A percentile compares a stretch with the other conserved stretches of the same genome.
Conservation (phyloP, 805 yeast species). For the Millerozyma miso region DNA sequence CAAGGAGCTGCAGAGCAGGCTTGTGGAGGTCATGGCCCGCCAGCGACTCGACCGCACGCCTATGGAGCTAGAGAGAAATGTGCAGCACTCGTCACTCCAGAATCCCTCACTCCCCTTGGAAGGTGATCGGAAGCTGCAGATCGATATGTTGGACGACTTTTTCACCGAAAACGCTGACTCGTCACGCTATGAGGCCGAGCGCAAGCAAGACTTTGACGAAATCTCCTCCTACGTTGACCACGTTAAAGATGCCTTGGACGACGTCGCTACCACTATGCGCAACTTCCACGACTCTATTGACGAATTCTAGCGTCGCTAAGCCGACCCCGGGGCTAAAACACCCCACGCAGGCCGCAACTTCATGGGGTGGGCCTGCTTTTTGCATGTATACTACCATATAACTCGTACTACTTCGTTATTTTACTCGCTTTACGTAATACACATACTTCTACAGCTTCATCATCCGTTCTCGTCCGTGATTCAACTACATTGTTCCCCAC, state of each 20-base stretch:
- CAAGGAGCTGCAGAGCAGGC: slow-evolving; percentile 49
- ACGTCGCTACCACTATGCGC: slow-evolving; percentile 49
- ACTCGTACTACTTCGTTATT: not conserved
- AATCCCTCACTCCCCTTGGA: slow-evolving; percentile 13
- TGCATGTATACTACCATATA: not conserved
- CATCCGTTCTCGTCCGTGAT: not conserved
- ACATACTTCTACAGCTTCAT: not conserved
- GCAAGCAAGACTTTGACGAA: slow-evolving; percentile 49
- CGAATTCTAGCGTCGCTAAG: slow-evolving; percentile 44
- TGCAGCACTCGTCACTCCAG: slow-evolving; percentile 8
- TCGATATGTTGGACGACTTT: slow-evolving; percentile 20
- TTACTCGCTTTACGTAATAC: too few species aligned
- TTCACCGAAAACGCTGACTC: slow-evolving; percentile 17
- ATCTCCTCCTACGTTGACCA: slow-evolving; percentile 47
- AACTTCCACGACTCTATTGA: slow-evolving; percentile 42
- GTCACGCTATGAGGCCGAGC: slow-evolving; percentile 22
- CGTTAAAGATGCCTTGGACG: slow-evolving; percentile 45
- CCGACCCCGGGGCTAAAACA: too few species aligned
- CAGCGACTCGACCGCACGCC: slow-evolving; percentile 14
- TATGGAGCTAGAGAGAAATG: not conserved
- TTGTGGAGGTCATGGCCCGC: slow-evolving; percentile 30
- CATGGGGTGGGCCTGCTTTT: too few species aligned
- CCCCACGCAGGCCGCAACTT: too few species aligned
- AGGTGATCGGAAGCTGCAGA: slow-evolving; percentile 22
- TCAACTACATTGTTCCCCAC: not conserved